Percentiles rank a stretch among this genome's conserved stretches.
These are phyloP conservation scores for Vitis hybrid DNA, from an alignment of 177 flowering plant species.

Conservation along the genomic window DNA sequence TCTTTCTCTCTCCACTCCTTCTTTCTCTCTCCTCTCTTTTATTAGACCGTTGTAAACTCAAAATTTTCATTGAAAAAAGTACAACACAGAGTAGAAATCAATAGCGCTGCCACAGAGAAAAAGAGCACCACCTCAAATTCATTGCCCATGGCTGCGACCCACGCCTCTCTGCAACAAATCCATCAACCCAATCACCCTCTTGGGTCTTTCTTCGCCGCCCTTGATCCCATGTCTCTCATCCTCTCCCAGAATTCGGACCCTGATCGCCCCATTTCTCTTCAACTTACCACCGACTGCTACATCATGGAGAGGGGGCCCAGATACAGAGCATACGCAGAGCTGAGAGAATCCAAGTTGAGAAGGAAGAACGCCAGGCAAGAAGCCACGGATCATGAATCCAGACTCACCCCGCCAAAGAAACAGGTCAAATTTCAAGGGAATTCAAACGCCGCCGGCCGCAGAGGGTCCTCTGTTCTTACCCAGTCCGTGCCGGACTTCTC, in stretches of 20 bases:
- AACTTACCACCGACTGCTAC: slow-evolving; percentile 30
- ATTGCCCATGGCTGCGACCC: slow-evolving; percentile 33
- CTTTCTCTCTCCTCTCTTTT: slow-evolving; percentile 5
- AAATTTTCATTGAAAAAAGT: slow-evolving; percentile 5
- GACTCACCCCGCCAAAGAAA: slow-evolving; percentile 50
- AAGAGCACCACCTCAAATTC: neutral
- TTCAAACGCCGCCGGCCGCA: slow-evolving; percentile 1
- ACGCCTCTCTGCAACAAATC: slow-evolving; percentile 20
- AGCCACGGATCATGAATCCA: slow-evolving; percentile 11
- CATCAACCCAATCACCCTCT: slow-evolving; percentile 16
- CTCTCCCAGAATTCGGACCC: slow-evolving; percentile 38
- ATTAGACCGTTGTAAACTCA: slow-evolving; percentile 33
- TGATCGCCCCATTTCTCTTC: slow-evolving; percentile 19
- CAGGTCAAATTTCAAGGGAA: slow-evolving; percentile 48
- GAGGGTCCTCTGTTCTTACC: slow-evolving; percentile 44
- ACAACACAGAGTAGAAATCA: neutral
- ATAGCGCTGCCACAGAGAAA: too few relatives aligned
- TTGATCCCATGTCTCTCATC: slow-evolving; percentile 43
- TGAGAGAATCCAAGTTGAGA: slow-evolving; percentile 60
- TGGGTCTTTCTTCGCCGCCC: slow-evolving; percentile 29
- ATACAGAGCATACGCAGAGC: slow-evolving; percentile 59
- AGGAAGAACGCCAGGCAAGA: slow-evolving; percentile 21
- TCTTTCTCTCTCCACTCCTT: slow-evolving; percentile 1
- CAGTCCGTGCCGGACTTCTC: slow-evolving; percentile 88
- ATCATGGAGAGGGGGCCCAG: slow-evolving; percentile 61